Percentiles rank a stretch among this genome's conserved stretches.
Evolutionary conservation across 1,139 yeast genomes (phyloP).

Genomic region (Nakaseomyces glabratus): DNA sequence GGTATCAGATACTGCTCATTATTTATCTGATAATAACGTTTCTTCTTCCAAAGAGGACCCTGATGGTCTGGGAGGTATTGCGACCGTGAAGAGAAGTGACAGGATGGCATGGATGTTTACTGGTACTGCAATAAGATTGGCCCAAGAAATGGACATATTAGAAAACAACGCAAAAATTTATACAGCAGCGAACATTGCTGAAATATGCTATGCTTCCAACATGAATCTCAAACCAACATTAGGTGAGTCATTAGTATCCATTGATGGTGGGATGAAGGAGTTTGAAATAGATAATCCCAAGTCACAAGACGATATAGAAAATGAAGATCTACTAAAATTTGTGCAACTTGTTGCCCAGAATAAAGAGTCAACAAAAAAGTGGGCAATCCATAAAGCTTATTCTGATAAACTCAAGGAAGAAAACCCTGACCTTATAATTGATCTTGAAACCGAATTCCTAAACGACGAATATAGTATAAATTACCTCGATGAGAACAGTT

Average conservation of each 20-base stretch:
- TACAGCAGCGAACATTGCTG: constrained; percentile 77
- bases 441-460: constrained; percentile 17
- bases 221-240: constrained; percentile 61
- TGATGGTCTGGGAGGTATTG: constrained; percentile 60
- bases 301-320: constrained; percentile 4
- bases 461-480: constrained; percentile 28
- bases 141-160: constrained; percentile 79
- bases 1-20: constrained; percentile 69
- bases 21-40: constrained; percentile 10
- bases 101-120: constrained; percentile 92
- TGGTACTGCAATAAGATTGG: constrained; percentile 77
- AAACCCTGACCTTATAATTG: constrained; percentile 21
- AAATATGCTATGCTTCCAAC: constrained; percentile 66
- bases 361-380: constrained; percentile 29
- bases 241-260: constrained; percentile 34
- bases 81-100: constrained; percentile 79
- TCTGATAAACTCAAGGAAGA: constrained; percentile 22
- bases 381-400: constrained; percentile 17
- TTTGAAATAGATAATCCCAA: constrained; percentile 5
- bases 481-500: constrained; percentile 15
- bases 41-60: constrained; percentile 27
- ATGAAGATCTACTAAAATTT: constrained; percentile 1
- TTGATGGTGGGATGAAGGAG: constrained; percentile 1
- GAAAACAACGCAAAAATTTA: constrained; percentile 66
- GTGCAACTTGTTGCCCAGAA: constrained; percentile 18